Evolutionary conservation across 495 filamentous ascomycete species (phyloP), one percentile per base, ranked within the genome.

Genomic region (Penicillium soppii): DNA sequence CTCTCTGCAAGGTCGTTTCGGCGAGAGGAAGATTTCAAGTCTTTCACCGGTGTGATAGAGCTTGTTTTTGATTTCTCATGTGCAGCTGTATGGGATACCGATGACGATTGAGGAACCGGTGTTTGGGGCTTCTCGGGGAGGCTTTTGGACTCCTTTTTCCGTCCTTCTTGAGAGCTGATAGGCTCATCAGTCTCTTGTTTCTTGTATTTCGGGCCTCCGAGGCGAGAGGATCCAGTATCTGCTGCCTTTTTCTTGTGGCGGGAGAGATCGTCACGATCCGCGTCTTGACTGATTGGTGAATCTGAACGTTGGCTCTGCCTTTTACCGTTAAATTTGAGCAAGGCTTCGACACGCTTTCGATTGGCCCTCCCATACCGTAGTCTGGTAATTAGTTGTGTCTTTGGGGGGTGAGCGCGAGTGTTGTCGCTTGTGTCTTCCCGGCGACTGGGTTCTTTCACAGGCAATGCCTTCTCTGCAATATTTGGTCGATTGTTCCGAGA

Each of bases 251-350:
- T 66, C 40, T 47, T 63, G n/a, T 15, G 29, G 36, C 54, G 47
- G 23, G 47, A 37, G 15, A 30, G 15, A 23, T 69, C 69, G 13
- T 63, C 58, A 21, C 57, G 51, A 29, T 54, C 52, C 4, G 53
- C 54, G 27, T 68, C 65, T 22, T 61, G 49, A 19, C 52, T 65
- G 22, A 42, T 26, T n/a, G 66, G 63, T 26, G 68, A 65, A 45
- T 55, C 59, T 32, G 60, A 53, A 10, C 53, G 55, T 26, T 50
- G 50, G 2, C 42, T 17, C 59, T 70, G 74, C 52, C 53, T 65
- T 63, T 75, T 77, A 43, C 66, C 72, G 16, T 64, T 66, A 30
- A 77, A 71, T 54, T 72, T 77, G 5, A 77, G 65, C 12, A 77
- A 62, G 15, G 59, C 70, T 29, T 74, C 71, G n/a, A 77, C 67